These are phyloP conservation scores for Backusella mclennaniae DNA, from an alignment of 192 early-diverging fungal species.

Conservation along the genomic window DNA sequence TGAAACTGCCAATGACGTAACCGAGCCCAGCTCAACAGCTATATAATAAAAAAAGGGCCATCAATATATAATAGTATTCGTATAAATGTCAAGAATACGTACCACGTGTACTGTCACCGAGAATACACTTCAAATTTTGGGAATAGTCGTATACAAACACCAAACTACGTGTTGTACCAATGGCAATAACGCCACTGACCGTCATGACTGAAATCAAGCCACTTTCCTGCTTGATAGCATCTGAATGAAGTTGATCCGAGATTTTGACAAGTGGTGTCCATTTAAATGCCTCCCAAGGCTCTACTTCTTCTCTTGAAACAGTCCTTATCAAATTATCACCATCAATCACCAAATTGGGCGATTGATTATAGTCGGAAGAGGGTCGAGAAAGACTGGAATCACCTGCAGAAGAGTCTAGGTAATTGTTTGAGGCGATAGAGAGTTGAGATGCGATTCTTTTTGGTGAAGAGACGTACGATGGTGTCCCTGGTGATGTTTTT, in stretches of 20 bases:
- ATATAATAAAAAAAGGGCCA: background rate
- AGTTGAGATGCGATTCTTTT: conserved; percentile 2
- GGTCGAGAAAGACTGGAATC: conserved; percentile 17
- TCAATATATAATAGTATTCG: background rate
- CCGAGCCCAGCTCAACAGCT: conserved; percentile 52
- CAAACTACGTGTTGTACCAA: conserved; percentile 56
- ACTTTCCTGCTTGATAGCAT: conserved; percentile 37
- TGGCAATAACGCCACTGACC: conserved; percentile 52
- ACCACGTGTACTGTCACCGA: conserved; percentile 35
- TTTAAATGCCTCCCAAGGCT: conserved; percentile 56
- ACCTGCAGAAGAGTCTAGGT: conserved; percentile 18
- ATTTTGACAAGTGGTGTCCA: conserved; percentile 56
- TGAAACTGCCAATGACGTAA: conserved; percentile 57
- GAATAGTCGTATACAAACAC: conserved; percentile 55
- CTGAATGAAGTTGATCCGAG: conserved; percentile 55
- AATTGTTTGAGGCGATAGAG: background rate
- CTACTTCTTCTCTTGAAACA: conserved; percentile 21
- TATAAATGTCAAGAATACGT: conserved; percentile 12
- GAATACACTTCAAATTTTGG: conserved; percentile 45
- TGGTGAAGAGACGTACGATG: background rate
- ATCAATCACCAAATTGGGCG: conserved; percentile 13
- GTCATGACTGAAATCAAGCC: conserved; percentile 42
- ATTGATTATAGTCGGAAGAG: background rate
- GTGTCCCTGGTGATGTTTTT: conserved; percentile 11
- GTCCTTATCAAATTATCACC: background rate